phyloP scores from a whole-genome alignment of 345 rosid species.

The Citrus sp. region DNA sequence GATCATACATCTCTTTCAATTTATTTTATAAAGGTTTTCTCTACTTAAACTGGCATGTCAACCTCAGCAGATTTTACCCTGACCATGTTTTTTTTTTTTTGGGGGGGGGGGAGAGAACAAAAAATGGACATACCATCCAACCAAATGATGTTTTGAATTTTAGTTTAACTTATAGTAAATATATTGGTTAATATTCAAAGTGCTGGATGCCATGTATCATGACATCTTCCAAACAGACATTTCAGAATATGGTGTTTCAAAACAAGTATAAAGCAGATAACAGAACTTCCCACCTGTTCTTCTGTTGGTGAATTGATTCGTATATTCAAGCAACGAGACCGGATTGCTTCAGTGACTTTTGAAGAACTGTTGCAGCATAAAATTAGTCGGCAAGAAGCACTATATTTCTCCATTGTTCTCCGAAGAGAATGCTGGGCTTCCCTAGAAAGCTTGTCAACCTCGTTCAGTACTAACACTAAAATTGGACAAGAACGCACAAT shows the following conservation, averaged over 20 bases:
- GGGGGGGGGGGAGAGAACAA: no score
- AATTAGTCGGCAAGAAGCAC: constrained; percentile 83
- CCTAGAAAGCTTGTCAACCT: constrained; percentile 98
- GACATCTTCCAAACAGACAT: not conserved
- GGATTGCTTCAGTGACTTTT: constrained; percentile 91
- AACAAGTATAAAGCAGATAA: constrained; percentile 3
- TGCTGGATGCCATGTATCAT: not conserved
- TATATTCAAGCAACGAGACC: constrained; percentile 95
- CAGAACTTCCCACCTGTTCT: constrained; percentile 60
- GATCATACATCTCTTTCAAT: not conserved
- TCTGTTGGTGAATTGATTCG: constrained; percentile 84
- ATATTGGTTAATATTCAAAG: not conserved
- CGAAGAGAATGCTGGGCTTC: constrained; percentile 99
- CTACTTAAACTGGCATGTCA: not conserved
- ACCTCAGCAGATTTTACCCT: not conserved
- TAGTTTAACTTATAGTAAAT: not conserved
- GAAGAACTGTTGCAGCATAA: constrained; percentile 97
- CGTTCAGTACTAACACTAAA: constrained; percentile 89
- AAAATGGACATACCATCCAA: not conserved
- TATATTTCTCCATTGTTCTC: constrained; percentile 98
- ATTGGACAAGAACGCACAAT: constrained; percentile 17
- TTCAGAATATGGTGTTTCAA: not conserved
- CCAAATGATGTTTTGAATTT: not conserved
- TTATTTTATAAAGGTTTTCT: not conserved
- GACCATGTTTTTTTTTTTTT: not conserved